phyloP scores from a whole-genome alignment of 2,329 filamentous ascomycete genomes.

The Alternaria conjuncta region DNA sequence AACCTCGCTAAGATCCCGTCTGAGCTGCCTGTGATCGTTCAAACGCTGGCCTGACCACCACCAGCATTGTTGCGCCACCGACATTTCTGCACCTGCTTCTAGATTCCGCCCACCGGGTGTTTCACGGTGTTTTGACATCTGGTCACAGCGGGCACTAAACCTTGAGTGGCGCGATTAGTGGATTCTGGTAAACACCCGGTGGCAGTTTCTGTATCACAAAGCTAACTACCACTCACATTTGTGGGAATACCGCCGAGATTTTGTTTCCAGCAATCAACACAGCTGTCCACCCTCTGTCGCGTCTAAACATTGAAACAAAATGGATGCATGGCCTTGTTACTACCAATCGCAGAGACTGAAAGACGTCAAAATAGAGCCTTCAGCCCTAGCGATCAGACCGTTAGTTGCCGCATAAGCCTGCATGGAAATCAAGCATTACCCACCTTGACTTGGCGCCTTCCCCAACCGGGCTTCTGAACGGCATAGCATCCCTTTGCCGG shows the following conservation, averaged over 20 bases:
- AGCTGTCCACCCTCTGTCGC: not conserved
- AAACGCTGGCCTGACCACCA: not conserved
- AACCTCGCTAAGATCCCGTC: constrained; percentile 2
- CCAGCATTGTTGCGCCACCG: not conserved
- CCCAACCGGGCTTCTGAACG: not conserved
- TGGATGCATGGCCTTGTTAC: not conserved
- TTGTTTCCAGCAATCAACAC: constrained; percentile 1
- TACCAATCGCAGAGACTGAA: not conserved
- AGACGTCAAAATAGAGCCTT: not conserved
- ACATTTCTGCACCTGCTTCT: constrained; percentile 1
- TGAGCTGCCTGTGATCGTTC: not conserved
- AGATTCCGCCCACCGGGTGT: constrained; percentile 11
- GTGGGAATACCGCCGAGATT: constrained; percentile 8
- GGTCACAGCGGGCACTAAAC: not conserved
- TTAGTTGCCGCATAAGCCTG: not conserved
- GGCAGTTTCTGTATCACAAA: constrained; percentile 2
- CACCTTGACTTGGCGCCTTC: not conserved
- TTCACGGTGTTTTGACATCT: constrained; percentile 3
- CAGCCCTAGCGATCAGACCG: not conserved
- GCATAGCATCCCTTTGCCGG: not conserved
- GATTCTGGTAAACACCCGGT: constrained; percentile 13
- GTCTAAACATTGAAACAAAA: constrained; percentile 1
- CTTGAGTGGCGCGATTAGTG: not conserved
- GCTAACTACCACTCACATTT: not conserved
- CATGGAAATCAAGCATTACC: constrained; percentile 3